These are phyloP conservation scores for Cytospora piceicola DNA, from an alignment of 2,329 filamentous ascomycete species.

Conservation along the genomic window DNA sequence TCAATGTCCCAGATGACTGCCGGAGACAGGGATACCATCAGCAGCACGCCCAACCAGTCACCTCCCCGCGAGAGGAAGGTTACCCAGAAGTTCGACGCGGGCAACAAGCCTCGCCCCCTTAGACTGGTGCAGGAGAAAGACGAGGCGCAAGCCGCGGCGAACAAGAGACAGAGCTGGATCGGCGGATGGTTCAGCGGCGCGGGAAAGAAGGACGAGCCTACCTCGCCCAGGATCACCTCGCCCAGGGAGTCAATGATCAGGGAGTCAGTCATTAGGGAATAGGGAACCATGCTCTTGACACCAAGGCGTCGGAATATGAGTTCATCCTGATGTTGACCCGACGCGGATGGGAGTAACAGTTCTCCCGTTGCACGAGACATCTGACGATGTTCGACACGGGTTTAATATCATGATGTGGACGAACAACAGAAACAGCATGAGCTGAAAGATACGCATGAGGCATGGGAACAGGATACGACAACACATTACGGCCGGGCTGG, in stretches of 20 bases:
- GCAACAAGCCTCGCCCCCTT: constrained; percentile 81
- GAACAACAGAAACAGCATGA: constrained; percentile 22
- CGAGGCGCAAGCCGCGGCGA: constrained; percentile 49
- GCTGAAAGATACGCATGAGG: constrained; percentile 18
- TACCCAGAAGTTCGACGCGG: constrained; percentile 56
- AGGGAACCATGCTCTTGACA: constrained; percentile 6
- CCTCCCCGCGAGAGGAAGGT: constrained; percentile 64
- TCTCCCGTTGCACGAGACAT: constrained; percentile 5
- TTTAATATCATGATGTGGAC: constrained; percentile 30
- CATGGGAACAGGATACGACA: constrained; percentile 12
- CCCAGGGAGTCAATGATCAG: constrained; percentile 28
- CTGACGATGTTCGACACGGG: constrained; percentile 22
- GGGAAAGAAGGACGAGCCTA: constrained; percentile 24
- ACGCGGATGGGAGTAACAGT: background rate
- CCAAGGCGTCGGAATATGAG: background rate
- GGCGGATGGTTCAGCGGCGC: constrained; percentile 40
- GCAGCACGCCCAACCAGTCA: constrained; percentile 51
- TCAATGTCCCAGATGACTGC: constrained; percentile 53
- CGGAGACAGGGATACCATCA: constrained; percentile 46
- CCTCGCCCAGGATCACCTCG: constrained; percentile 20
- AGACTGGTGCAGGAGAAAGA: constrained; percentile 82
- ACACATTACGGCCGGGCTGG: constrained; percentile 14
- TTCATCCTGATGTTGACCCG: background rate
- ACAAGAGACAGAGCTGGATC: constrained; percentile 69
- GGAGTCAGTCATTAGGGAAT: constrained; percentile 29